Evolutionary conservation across 352 stramenopile genomes (phyloP).

Genomic region (Globisporangium perplexum): DNA sequence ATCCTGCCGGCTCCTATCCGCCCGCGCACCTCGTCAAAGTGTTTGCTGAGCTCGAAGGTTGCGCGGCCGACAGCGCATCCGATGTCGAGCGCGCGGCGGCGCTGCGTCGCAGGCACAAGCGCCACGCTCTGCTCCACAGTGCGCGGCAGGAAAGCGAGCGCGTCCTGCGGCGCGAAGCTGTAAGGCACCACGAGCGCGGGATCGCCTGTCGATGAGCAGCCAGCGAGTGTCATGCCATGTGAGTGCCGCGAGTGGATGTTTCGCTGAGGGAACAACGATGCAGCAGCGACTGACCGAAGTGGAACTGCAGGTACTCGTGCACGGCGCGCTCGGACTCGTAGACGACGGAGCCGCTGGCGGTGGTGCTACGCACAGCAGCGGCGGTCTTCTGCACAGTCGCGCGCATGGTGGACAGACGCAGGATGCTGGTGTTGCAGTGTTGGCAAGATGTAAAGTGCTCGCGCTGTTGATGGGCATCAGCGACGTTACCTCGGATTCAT

Average conservation of each 20-base stretch:
- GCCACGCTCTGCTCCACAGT: constrained; percentile 69
- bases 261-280: background rate
- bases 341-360: constrained; percentile 78
- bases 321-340: constrained; percentile 87
- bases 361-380: constrained; percentile 66
- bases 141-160: constrained; percentile 82
- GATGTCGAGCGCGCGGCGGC: constrained; percentile 89
- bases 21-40: constrained; percentile 81
- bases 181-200: constrained; percentile 63
- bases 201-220: constrained; percentile 26
- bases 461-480: too few relatives aligned
- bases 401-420: too few relatives aligned
- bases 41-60: constrained; percentile 91
- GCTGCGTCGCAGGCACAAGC: constrained; percentile 42
- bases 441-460: too few relatives aligned
- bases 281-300: constrained; percentile 56
- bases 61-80: constrained; percentile 92
- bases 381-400: constrained; percentile 9
- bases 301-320: constrained; percentile 90
- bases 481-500: too few relatives aligned
- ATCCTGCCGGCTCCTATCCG: too few relatives aligned
- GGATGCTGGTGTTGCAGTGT: too few relatives aligned
- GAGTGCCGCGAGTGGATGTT: background rate
- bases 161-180: constrained; percentile 67
- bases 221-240: too few relatives aligned